Evolutionary conservation across 179 eudicot species (phyloP).

Genomic region (Dionaea muscipula): DNA sequence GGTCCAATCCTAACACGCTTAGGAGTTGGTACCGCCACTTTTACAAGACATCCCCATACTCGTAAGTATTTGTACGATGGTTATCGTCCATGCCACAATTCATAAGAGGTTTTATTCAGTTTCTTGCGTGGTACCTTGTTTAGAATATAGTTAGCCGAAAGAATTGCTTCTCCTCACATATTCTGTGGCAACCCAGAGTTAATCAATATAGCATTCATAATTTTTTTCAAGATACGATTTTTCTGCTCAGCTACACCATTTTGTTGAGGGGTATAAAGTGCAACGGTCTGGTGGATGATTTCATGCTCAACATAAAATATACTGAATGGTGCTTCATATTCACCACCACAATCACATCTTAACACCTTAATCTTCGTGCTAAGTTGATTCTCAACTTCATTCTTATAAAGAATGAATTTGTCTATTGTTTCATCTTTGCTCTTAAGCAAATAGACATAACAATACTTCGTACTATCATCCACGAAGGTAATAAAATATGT

Average conservation of each 20-base stretch:
- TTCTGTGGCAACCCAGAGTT: background rate
- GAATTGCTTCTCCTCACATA: constrained; percentile 5
- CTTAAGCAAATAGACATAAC: constrained; percentile 3
- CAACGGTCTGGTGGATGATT: background rate
- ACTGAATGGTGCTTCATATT: background rate
- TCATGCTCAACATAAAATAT: background rate
- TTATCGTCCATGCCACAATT: background rate
- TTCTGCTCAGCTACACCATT: no score
- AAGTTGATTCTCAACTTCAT: constrained; percentile 10
- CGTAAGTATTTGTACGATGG: constrained; percentile 3
- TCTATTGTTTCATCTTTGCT: background rate
- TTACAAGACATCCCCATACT: constrained; percentile 6
- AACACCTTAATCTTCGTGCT: background rate
- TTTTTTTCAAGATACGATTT: constrained; percentile 1
- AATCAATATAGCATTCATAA: background rate
- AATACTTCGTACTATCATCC: background rate
- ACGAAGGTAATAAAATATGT: background rate
- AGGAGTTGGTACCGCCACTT: background rate
- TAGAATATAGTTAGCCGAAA: constrained; percentile 1
- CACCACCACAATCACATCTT: constrained; percentile 4
- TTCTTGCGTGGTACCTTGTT: constrained; percentile 8
- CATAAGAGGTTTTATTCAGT: background rate
- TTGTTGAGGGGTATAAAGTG: background rate
- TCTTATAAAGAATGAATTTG: background rate
- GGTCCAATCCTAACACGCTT: constrained; percentile 4